These are phyloP conservation scores for Vanilla planifolia DNA, from an alignment of 106 monocot species.

Conservation along the genomic window DNA sequence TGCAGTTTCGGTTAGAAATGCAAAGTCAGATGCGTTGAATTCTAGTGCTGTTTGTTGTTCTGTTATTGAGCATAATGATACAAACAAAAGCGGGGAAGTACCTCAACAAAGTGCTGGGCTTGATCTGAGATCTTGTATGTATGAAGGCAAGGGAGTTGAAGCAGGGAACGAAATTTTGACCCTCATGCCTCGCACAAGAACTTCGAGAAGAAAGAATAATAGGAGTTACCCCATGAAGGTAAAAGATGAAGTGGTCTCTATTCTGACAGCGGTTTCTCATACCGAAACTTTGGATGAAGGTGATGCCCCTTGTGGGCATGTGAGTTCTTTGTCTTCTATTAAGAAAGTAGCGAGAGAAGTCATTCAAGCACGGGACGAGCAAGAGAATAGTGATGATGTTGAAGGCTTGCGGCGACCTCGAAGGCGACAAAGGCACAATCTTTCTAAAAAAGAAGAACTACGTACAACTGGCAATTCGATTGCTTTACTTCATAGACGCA, in stretches of 20 bases:
- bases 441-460: neutral
- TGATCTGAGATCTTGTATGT: too few species aligned
- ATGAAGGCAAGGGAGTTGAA: neutral
- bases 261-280: neutral
- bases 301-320: neutral
- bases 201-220: neutral
- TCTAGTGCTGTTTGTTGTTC: conserved; percentile 12
- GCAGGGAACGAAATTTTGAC: neutral
- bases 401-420: too few species aligned
- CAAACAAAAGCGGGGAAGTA: neutral
- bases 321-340: neutral
- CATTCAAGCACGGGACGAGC: neutral
- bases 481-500: neutral
- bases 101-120: neutral
- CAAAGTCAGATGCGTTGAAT: conserved; percentile 7
- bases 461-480: neutral
- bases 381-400: too few species aligned
- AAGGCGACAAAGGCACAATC: too few species aligned
- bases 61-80: conserved; percentile 14
- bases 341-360: neutral
- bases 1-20: conserved; percentile 5
- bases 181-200: neutral
- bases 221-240: conserved; percentile 1
- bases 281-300: neutral
- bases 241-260: neutral